Evolutionary conservation across 2,329 filamentous ascomycete genomes (phyloP).

Genomic region (Ilyonectria sp.): DNA sequence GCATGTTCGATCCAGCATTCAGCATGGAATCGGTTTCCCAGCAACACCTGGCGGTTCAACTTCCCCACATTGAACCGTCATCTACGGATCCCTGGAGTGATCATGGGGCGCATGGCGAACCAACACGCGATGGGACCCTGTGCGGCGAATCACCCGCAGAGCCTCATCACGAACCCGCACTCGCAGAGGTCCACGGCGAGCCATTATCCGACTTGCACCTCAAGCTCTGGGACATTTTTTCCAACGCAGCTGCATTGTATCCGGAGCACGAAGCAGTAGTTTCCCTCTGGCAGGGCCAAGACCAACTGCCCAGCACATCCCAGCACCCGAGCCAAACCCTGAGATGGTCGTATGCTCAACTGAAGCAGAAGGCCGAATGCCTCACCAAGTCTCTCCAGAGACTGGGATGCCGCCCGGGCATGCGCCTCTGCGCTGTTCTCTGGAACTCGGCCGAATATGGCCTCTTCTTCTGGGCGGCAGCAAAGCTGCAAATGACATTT

Average conservation of each 20-base stretch:
- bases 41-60: not conserved
- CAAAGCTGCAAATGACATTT: conserved; percentile 53
- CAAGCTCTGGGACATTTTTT: conserved; percentile 54
- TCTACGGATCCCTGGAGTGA: not conserved
- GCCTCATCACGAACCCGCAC: conserved; percentile 3
- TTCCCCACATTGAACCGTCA: not conserved
- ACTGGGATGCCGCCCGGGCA: conserved; percentile 47
- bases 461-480: conserved; percentile 55
- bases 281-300: conserved; percentile 52
- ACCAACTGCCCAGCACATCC: conserved; percentile 18
- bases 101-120: not conserved
- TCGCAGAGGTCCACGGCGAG: conserved; percentile 50
- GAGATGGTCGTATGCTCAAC: conserved; percentile 51
- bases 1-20: not conserved
- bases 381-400: conserved; percentile 44
- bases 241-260: conserved; percentile 43
- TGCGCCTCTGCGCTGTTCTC: conserved; percentile 51
- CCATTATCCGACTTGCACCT: conserved; percentile 47
- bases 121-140: not conserved
- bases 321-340: conserved; percentile 34
- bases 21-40: not conserved
- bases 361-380: conserved; percentile 44
- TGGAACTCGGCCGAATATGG: conserved; percentile 58
- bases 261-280: conserved; percentile 55
- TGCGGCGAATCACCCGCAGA: not conserved